A percentile compares a stretch with the other conserved stretches of the same genome.
phyloP scores from a whole-genome alignment of 352 stramenopile species.

The Phytopythium sindhum region DNA sequence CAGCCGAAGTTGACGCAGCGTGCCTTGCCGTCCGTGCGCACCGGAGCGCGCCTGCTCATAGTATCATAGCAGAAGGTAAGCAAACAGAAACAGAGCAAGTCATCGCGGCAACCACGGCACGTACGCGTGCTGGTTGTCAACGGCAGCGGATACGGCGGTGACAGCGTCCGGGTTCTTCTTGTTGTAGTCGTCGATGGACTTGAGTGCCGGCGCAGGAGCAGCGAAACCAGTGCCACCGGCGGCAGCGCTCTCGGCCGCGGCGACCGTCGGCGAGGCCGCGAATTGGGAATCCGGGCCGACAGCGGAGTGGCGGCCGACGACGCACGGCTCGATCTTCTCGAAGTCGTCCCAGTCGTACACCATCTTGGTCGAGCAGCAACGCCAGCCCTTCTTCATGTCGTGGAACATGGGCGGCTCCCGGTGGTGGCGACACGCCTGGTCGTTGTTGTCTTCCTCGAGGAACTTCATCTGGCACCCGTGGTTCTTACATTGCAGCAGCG shows the following conservation, averaged over 20 bases:
- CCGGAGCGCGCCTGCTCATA: conserved; percentile 27
- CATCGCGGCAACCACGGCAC: background rate
- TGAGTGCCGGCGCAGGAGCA: conserved; percentile 45
- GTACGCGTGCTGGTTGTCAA: conserved; percentile 52
- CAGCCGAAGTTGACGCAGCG: conserved; percentile 91
- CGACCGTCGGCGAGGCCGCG: conserved; percentile 77
- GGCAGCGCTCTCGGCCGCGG: conserved; percentile 47
- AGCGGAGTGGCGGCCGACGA: conserved; percentile 67
- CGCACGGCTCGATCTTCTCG: conserved; percentile 81
- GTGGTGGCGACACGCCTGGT: conserved; percentile 76
- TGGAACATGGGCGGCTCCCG: conserved; percentile 82
- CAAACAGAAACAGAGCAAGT: background rate
- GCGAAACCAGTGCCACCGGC: conserved; percentile 9
- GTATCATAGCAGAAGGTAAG: background rate
- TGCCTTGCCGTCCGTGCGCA: conserved; percentile 84
- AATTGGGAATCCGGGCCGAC: conserved; percentile 68
- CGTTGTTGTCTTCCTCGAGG: conserved; percentile 68
- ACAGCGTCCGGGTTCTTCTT: conserved; percentile 86
- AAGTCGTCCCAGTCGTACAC: conserved; percentile 96
- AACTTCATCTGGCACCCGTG: conserved; percentile 86
- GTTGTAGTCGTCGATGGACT: conserved; percentile 94
- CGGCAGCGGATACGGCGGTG: conserved; percentile 71
- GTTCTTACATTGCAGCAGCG: conserved; percentile 82
- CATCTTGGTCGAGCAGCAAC: conserved; percentile 87
- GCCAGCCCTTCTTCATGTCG: conserved; percentile 90